Percentiles rank a stretch among this genome's conserved stretches.
These are phyloP conservation scores for Umbelopsis sp. DNA, from an alignment of 371 early-diverging fungal species.

Conservation along the genomic window DNA sequence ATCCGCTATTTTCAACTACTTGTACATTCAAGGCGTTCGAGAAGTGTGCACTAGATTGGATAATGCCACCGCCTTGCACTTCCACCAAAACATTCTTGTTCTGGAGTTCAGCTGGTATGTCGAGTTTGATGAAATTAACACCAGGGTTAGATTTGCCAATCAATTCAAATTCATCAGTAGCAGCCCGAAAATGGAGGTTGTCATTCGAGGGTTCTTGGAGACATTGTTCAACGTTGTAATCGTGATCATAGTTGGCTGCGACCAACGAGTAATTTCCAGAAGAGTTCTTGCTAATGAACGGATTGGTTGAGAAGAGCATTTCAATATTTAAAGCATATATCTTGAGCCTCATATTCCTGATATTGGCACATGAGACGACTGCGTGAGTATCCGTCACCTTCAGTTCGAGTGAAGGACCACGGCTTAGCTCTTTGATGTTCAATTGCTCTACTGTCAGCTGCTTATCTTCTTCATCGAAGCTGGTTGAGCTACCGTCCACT, in stretches of 20 bases:
- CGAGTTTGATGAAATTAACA: conserved; percentile 18
- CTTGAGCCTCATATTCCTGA: conserved; percentile 43
- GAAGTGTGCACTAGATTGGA: conserved; percentile 48
- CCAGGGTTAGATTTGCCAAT: conserved; percentile 34
- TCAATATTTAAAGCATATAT: conserved; percentile 66
- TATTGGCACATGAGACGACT: conserved; percentile 37
- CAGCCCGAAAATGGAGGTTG: conserved; percentile 15
- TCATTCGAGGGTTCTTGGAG: background rate
- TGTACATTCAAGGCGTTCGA: conserved; percentile 50
- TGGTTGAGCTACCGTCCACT: background rate
- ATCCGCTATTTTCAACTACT: conserved; percentile 49
- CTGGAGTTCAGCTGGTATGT: conserved; percentile 19
- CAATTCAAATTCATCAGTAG: conserved; percentile 35
- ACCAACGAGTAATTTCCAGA: conserved; percentile 34
- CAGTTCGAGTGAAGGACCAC: conserved; percentile 28
- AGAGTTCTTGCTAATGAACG: conserved; percentile 35
- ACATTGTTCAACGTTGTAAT: conserved; percentile 15
- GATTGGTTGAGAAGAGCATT: conserved; percentile 59
- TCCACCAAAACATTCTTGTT: conserved; percentile 40
- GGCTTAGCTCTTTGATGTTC: background rate
- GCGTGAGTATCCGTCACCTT: conserved; percentile 29
- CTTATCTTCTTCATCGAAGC: background rate
- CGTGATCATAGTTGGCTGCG: conserved; percentile 32
- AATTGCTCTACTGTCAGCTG: conserved; percentile 13
- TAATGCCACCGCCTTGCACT: conserved; percentile 29